Evolutionary conservation across 768 basidiomycete species (phyloP).

Genomic region (Podaxis rugospora): DNA sequence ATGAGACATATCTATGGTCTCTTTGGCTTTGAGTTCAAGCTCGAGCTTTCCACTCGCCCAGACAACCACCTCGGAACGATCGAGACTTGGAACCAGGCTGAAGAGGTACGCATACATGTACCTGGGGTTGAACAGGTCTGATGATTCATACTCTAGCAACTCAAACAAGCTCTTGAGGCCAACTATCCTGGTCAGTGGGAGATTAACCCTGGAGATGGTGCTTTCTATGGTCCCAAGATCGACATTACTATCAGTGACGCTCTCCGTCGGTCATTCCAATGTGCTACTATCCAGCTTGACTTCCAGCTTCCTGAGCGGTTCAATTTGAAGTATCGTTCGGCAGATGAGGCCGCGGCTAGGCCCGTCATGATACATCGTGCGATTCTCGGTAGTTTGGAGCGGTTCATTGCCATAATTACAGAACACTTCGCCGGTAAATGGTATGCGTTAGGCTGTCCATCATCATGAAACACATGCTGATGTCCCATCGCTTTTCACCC

Average conservation of each 20-base stretch:
- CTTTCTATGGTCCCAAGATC: slow-evolving; percentile 99
- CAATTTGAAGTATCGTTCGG: slow-evolving; percentile 86
- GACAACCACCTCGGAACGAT: slow-evolving; percentile 89
- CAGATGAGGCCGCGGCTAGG: slow-evolving; percentile 67
- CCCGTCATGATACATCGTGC: slow-evolving; percentile 99
- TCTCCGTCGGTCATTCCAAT: slow-evolving; percentile 90
- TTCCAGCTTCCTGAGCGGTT: slow-evolving; percentile 98
- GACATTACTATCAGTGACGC: slow-evolving; percentile 97
- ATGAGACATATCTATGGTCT: slow-evolving; percentile 90
- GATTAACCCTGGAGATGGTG: slow-evolving; percentile 93
- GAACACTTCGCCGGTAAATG: slow-evolving; percentile 99
- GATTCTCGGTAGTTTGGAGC: slow-evolving; percentile 88
- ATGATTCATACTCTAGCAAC: slow-evolving; percentile 50
- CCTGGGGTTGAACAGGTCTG: neutral
- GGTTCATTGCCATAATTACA: slow-evolving; percentile 95
- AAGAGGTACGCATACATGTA: slow-evolving; percentile 48
- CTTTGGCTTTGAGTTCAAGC: slow-evolving; percentile 92
- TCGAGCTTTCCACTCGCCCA: slow-evolving; percentile 94
- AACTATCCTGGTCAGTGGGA: slow-evolving; percentile 88
- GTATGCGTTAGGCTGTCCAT: slow-evolving; percentile 36
- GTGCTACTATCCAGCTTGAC: slow-evolving; percentile 97
- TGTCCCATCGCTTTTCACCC: neutral
- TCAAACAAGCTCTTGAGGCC: slow-evolving; percentile 77
- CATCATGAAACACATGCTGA: neutral
- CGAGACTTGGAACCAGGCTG: slow-evolving; percentile 88